Percentiles rank a stretch among this genome's conserved stretches.
Evolutionary conservation across 2,329 filamentous ascomycete genomes (phyloP).

Genomic region (Trichoderma lentiforme): DNA sequence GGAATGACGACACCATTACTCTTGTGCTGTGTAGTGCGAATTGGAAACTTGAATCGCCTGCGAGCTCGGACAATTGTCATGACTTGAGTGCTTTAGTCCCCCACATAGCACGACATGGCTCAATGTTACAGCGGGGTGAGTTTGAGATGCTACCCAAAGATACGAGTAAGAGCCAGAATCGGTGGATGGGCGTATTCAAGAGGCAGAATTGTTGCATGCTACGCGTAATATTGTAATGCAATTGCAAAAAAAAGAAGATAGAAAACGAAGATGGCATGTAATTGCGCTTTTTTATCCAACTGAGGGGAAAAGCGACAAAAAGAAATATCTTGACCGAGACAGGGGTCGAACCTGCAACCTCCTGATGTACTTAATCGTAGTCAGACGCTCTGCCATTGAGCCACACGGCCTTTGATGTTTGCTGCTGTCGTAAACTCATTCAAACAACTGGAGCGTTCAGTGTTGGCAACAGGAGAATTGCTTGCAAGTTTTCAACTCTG

Average conservation of each 20-base stretch:
- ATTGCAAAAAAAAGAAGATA: neutral
- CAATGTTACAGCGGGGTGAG: neutral
- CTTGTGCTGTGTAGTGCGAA: neutral
- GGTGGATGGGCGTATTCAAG: neutral
- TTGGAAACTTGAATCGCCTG: neutral
- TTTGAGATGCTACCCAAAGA: neutral
- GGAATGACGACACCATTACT: slow-evolving; percentile 7
- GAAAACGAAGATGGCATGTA: neutral
- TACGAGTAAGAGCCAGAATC: neutral
- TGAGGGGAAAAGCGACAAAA: neutral
- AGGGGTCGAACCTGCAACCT: slow-evolving; percentile 19
- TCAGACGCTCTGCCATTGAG: slow-evolving; percentile 19
- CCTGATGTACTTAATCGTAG: slow-evolving; percentile 18
- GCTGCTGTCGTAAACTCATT: neutral
- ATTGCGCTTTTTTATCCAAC: neutral
- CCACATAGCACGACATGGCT: neutral
- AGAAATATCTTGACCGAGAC: slow-evolving; percentile 11
- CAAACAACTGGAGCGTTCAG: neutral
- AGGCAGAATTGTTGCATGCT: neutral
- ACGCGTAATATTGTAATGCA: neutral
- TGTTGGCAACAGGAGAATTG: neutral
- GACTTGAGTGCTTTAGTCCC: neutral
- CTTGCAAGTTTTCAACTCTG: neutral
- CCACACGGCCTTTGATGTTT: slow-evolving; percentile 13
- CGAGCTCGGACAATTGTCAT: neutral